These are phyloP conservation scores for Handroanthus guayacan DNA, from an alignment of 257 asterid species.

Conservation along the genomic window DNA sequence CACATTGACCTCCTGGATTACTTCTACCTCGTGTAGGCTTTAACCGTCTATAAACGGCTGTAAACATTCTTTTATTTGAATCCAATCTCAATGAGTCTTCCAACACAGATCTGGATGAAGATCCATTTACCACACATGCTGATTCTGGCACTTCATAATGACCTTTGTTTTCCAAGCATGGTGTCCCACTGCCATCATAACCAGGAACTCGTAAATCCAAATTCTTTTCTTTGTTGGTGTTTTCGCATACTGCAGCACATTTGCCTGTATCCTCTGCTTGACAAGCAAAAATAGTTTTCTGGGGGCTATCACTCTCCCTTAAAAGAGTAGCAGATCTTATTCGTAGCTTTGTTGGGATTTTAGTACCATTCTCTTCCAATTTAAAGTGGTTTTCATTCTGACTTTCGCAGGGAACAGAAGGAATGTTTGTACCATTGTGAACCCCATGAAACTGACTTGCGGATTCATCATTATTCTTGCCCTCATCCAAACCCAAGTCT, in stretches of 20 bases:
- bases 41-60: slow-evolving; percentile 85
- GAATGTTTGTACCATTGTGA: slow-evolving; percentile 41
- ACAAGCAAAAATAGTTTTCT: slow-evolving; percentile 40
- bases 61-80: slow-evolving; percentile 68
- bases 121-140: slow-evolving; percentile 47
- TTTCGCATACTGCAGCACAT: slow-evolving; percentile 39
- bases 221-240: slow-evolving; percentile 37
- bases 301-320: slow-evolving; percentile 50
- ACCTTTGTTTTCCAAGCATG: slow-evolving; percentile 45
- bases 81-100: slow-evolving; percentile 59
- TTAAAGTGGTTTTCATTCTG: slow-evolving; percentile 45
- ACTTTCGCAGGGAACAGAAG: slow-evolving; percentile 43
- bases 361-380: slow-evolving; percentile 51
- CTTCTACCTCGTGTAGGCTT: slow-evolving; percentile 63
- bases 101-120: slow-evolving; percentile 49
- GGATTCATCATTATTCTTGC: slow-evolving; percentile 42
- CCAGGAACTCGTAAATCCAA: slow-evolving; percentile 42
- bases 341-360: slow-evolving; percentile 63
- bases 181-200: slow-evolving; percentile 38
- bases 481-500: slow-evolving; percentile 37
- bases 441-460: slow-evolving; percentile 42
- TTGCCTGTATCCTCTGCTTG: slow-evolving; percentile 46
- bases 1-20: slow-evolving; percentile 53
- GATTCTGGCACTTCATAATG: slow-evolving; percentile 44
- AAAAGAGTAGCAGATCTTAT: slow-evolving; percentile 63